Evolutionary conservation across 31 red algal species (phyloP), one percentile per base, ranked within the genome.

Genomic region (Bonnemaisonia californica): DNA sequence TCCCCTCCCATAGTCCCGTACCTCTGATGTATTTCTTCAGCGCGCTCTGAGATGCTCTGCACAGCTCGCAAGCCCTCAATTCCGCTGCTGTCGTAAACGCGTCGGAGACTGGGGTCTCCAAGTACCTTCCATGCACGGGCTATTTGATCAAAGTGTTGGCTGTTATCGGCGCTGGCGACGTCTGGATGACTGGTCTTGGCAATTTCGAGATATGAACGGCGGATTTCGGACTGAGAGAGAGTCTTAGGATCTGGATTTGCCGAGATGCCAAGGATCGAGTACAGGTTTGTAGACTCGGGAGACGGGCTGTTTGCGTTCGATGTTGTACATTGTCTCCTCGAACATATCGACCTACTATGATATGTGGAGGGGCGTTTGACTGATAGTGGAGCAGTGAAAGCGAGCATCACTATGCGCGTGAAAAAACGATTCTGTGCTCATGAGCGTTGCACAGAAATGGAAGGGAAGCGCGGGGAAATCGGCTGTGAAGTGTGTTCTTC

Each of bases 21-120:
- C 2, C 58, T 48, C 3, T 79, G 58, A 3, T 23, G 51, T 45
- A 92, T 59, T 7, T 78, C 67, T 23, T 79, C 69, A 13, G 71
- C 69, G 4, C 91, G 83, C 26, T 80, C 33, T 55, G 79, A 24
- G 22, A 93, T 80, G 57, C 91, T 94, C 38, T 24, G 42, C 58
- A 94, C 37, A 3, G 91, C 95, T 7, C 74, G 72, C 0, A 98
- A 58, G 7, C 95, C 95, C 26, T 76, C 82, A 12, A 62, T n/a
- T 38, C 95, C 95, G 41, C 81, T 66, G 45, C 66, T 54, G 57
- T 98, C 95, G 71, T 98, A 98, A 4, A 91, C 74, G 21, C 65
- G 59, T 35, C 91, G 90, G 18, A 94, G 60, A 21, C 56, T 41
- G 7, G 86, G 62, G 51, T 98, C 91, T 21, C 83, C 80, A 1